phyloP scores from a whole-genome alignment of 257 asterid genomes.

The Paraleonurus japonicus region DNA sequence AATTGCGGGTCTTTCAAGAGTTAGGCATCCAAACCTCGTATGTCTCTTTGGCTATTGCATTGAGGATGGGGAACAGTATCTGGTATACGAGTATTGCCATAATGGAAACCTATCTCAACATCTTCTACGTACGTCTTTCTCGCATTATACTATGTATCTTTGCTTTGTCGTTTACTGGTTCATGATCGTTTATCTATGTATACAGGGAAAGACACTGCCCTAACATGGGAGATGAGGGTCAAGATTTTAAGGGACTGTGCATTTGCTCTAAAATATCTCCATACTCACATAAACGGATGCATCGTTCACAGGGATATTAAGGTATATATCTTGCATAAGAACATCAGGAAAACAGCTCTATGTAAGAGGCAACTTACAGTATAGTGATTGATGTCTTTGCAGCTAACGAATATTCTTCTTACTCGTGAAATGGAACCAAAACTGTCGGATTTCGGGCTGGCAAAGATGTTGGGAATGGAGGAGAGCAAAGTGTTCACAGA shows the following conservation, averaged over 20 bases:
- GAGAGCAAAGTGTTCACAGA: conserved; percentile 81
- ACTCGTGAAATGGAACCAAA: conserved; percentile 58
- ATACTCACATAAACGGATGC: conserved; percentile 60
- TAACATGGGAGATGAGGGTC: conserved; percentile 70
- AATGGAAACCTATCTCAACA: conserved; percentile 75
- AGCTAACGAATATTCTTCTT: conserved; percentile 84
- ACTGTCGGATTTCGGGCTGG: conserved; percentile 84
- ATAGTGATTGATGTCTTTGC: conserved; percentile 16
- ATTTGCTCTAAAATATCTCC: conserved; percentile 71
- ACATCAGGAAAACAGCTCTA: neutral
- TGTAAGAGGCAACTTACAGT: neutral
- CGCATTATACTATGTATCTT: neutral
- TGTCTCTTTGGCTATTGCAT: conserved; percentile 73
- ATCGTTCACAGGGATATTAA: conserved; percentile 87
- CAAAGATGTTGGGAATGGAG: conserved; percentile 69
- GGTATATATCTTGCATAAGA: conserved; percentile 34
- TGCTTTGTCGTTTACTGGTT: neutral
- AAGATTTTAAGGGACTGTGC: conserved; percentile 75
- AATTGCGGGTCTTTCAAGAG: conserved; percentile 67
- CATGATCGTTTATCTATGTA: neutral
- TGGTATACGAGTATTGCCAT: conserved; percentile 74
- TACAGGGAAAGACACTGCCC: conserved; percentile 56
- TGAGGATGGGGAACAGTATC: conserved; percentile 69
- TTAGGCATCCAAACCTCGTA: conserved; percentile 75
- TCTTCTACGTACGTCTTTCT: conserved; percentile 48